These are phyloP conservation scores for Pichia nakasei DNA, from an alignment of 805 yeast genomes.

Conservation along the genomic window DNA sequence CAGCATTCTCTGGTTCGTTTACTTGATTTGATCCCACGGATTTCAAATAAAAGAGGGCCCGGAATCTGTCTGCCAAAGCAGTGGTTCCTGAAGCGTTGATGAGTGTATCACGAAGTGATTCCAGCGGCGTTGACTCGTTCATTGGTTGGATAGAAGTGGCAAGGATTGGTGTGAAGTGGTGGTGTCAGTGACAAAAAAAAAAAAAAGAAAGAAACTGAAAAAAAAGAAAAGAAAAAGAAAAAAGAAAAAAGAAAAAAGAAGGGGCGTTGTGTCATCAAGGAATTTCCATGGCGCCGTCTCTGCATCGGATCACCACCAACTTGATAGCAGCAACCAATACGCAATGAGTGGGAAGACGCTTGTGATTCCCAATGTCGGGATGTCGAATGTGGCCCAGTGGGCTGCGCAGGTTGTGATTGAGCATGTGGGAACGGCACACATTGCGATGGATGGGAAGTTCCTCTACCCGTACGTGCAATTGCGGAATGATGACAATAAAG, in stretches of 20 bases:
- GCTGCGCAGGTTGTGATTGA: background rate
- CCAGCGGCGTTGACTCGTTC: conserved; percentile 33
- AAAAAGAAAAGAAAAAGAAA: too few relatives aligned
- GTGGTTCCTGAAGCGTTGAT: conserved; percentile 57
- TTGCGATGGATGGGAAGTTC: background rate
- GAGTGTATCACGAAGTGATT: conserved; percentile 64
- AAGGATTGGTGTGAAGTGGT: too few relatives aligned
- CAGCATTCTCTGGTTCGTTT: conserved; percentile 44
- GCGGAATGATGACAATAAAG: too few relatives aligned
- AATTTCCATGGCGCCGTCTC: too few relatives aligned
- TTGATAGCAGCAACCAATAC: too few relatives aligned
- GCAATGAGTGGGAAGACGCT: background rate
- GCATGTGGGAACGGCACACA: background rate
- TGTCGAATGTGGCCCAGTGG: background rate
- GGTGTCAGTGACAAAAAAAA: too few relatives aligned
- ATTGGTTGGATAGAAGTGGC: conserved; percentile 9
- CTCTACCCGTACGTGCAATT: too few relatives aligned
- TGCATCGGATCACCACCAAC: too few relatives aligned
- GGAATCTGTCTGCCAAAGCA: conserved; percentile 77
- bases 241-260: too few relatives aligned
- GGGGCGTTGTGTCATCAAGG: too few relatives aligned
- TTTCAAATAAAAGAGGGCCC: conserved; percentile 90
- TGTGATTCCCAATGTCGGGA: background rate
- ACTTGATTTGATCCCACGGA: conserved; percentile 70
- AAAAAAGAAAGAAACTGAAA: background rate